Evolutionary conservation across 192 early-diverging fungal genomes (phyloP), one percentile per base, ranked within the genome.

Genomic region (Phycomyces blakesleeanus): DNA sequence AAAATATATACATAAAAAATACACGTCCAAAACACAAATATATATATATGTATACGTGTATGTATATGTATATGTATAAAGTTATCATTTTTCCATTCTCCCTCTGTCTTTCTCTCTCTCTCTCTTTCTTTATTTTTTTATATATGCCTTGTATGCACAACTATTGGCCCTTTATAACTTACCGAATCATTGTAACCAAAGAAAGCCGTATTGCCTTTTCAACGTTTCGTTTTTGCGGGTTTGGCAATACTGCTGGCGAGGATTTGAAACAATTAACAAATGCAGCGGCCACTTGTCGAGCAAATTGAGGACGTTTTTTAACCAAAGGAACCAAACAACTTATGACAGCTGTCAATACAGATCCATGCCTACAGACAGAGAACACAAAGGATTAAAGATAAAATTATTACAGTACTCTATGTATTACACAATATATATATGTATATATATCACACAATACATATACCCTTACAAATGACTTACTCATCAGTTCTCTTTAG

Each of bases 111-210:
- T n/a, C n/a, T n/a, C n/a, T n/a, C n/a, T n/a, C n/a, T n/a, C n/a
- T n/a, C n/a, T n/a, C n/a, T n/a, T n/a, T n/a, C n/a, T n/a, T n/a
- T n/a, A n/a, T n/a, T n/a, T n/a, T n/a, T n/a, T n/a, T n/a, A n/a
- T n/a, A n/a, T n/a, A n/a, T n/a, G n/a, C n/a, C n/a, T n/a, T n/a
- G n/a, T n/a, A n/a, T n/a, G n/a, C n/a, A n/a, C n/a, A n/a, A n/a
- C n/a, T n/a, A n/a, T n/a, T n/a, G n/a, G n/a, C n/a, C n/a, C n/a
- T n/a, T n/a, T n/a, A n/a, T n/a, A n/a, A n/a, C 24, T 21, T 72
- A 73, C 77, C 69, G 67, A 26, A 79, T 70, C 1, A 79, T 25
- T 42, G 74, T 57, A 9, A 67, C 51, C 24, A 79, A 62, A 20
- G 63, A 58, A 9, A 73, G 42, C 37, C 67, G 64, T 8, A 79